Base-by-base conservation (phyloP, 345 rosid genomes). In the Passiflora organensis region DNA sequence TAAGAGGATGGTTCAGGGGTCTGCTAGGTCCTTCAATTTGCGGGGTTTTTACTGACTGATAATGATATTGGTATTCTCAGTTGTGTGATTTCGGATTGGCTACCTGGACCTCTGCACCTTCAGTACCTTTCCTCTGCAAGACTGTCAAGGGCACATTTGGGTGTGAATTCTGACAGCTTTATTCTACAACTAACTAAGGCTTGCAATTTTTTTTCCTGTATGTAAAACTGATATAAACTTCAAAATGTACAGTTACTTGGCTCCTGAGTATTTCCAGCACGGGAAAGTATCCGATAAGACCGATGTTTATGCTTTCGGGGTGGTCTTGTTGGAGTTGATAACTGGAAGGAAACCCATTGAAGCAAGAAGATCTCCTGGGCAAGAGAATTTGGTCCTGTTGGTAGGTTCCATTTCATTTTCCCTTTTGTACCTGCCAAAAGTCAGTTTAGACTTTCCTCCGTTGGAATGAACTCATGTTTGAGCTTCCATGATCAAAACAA, bases 101-200 rank as follows among this genome's bases (percentile, higher is more conserved):
- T 24, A 78, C 95, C 34, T 91, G 98, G 98, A 91, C 95, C 43
- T 76, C 95, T 45, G 90, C 95, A 28, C 96, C 96, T 19, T 91
- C 93, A 0, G 81, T 81, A 61, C 93, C 85, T 52, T 84, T 91
- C 70, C 95, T 88, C 17, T 91, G 98, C 80, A 88, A 86, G 69
- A 82, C 91, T n/a, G 96, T 91, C 34, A 91, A 91, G 79, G 98
- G 98, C 61, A 91, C 98, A 43, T 91, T 91, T 64, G 96, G 98
- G 96, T 91, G 84, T 55, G 56, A 28, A 39, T 58, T 48, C 49
- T 17, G 15, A n/a, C 37, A 43, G 36, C 22, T 43, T 49, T 0
- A 16, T n/a, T n/a, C n/a, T n/a, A n/a, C n/a, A n/a, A n/a, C n/a
- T n/a, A n/a, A n/a, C n/a, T n/a, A n/a, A n/a, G n/a, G n/a, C n/a